Base-by-base conservation (phyloP, 352 stramenopile genomes). In the Pythium scleroteichum region DNA sequence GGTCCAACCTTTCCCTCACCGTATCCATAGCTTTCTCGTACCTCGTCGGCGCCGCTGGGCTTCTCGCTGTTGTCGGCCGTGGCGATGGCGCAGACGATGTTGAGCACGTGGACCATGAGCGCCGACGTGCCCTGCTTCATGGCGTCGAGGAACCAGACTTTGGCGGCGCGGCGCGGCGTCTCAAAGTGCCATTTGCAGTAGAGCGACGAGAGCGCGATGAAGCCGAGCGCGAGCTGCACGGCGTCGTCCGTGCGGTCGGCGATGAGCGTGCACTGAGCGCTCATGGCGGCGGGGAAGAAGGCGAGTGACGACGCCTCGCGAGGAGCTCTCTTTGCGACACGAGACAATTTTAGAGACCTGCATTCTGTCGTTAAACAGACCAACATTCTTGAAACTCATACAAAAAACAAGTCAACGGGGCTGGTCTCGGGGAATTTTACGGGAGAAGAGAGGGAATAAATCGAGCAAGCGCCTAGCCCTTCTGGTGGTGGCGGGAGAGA, bases 81-180 rank as follows among this genome's bases (percentile, higher is more conserved):
- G n/a, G 75, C 68, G 61, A 94, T 92, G 19, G 84, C 78, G 57
- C 79, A 87, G 1, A 87, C 48, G 58, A 94, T 88, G 62, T 94
- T 94, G 53, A 90, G 71, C 54, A 89, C 75, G 62, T 94, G 84
- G 46, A 90, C 77, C 68, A 94, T 88, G 2, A 75, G 76, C 19
- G 84, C 84, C 16, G 79, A 90, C 53, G 80, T 86, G 66, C 81
- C 84, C 56, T 94, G 84, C 61, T 94, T 94, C 70, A 88, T 87
- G 51, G 84, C 84, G 59, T 94, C 84, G 66, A 94, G 80, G 53
- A 94, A 88, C 84, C 84, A 94, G 57, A 94, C 73, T 58, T 78
- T 68, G n/a, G 66, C 72, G 16, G 84, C 56, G 26, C 84, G 71
- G 9, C 82, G 82, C 19, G 84, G 84, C 17, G 29, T 68, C 65